A percentile compares a stretch with the other conserved stretches of the same genome.
These are phyloP conservation scores for Colletotrichum sp. DNA, from an alignment of 2,329 filamentous ascomycete genomes.

Conservation along the genomic window DNA sequence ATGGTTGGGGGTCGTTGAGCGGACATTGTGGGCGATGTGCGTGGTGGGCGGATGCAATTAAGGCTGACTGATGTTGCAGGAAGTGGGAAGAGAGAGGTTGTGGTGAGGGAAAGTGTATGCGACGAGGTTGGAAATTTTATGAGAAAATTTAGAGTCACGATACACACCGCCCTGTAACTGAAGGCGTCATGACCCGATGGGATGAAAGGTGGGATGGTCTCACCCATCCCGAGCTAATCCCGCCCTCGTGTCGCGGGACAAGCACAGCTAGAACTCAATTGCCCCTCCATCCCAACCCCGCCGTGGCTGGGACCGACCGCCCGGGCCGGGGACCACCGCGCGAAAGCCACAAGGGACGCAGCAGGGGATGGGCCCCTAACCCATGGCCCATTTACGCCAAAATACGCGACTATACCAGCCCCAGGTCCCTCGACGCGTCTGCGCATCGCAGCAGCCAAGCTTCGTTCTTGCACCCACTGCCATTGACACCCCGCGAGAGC, in stretches of 20 bases:
- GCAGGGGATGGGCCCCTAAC: background rate
- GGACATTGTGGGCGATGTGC: constrained; percentile 26
- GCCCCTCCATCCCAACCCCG: constrained; percentile 1
- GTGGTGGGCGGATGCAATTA: background rate
- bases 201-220: background rate
- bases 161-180: constrained; percentile 11
- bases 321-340: background rate
- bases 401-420: constrained; percentile 31
- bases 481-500: constrained; percentile 5
- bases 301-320: constrained; percentile 7
- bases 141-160: background rate
- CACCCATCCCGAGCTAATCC: background rate
- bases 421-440: constrained; percentile 8
- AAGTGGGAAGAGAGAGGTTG: background rate
- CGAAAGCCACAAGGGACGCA: background rate
- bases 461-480: background rate
- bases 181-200: constrained; percentile 18
- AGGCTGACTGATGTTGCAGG: background rate
- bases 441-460: constrained; percentile 16
- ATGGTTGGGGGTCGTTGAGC: constrained; percentile 62
- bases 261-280: background rate
- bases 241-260: background rate
- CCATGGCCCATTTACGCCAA: constrained; percentile 34
- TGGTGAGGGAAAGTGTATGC: background rate
- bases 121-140: background rate